Base-by-base conservation (phyloP, 163 green algal species). In the Scenedesmus sp. region DNA sequence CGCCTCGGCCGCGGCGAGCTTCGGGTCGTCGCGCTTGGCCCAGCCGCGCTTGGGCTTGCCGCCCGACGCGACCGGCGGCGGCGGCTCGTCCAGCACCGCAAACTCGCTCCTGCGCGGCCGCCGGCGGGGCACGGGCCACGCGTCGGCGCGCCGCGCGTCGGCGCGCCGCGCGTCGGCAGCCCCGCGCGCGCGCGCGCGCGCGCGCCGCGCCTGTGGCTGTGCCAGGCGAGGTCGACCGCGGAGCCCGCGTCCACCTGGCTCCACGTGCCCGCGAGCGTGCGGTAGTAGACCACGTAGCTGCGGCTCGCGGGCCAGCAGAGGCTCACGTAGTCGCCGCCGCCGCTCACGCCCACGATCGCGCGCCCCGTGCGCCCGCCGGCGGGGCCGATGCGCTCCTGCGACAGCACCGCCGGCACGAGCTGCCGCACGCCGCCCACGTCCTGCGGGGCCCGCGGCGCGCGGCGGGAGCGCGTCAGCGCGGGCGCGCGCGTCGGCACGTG, bases 51-150 rank as follows among this genome's bases (percentile, higher is more conserved):
- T 76, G 7, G 34, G 64, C 70, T 80, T 84, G 50, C 56, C 36
- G n/a, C 28, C 48, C 39, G 31, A 13, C 14, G 17, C n/a, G 0
- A 20, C 34, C 6, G 74, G 74, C 5, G 75, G 75, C 3, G 28
- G 29, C n/a, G 81, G 72, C 64, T 90, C 88, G 39, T 90, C 81
- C 51, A 90, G 67, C 33, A 74, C 58, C 42, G 75, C 75, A 77
- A 77, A 83, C 33, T 56, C 6, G 45, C 77, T 63, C 44, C 75
- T 76, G 75, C 47, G 36, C 33, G 22, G 39, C 39, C 6, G 39
- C 39, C 39, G 39, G 39, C 39, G 39, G 39, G 7, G 39, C 39
- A 47, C 7, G 39, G 6, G 39, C 39, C 10, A 10, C 39, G 7
- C 6, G 39, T 6, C 39, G 39, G 39, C 39, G 39, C 10, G 39